These are phyloP conservation scores for Kazachstania bromeliacearum DNA, from an alignment of 805 yeast genomes.

Conservation along the genomic window DNA sequence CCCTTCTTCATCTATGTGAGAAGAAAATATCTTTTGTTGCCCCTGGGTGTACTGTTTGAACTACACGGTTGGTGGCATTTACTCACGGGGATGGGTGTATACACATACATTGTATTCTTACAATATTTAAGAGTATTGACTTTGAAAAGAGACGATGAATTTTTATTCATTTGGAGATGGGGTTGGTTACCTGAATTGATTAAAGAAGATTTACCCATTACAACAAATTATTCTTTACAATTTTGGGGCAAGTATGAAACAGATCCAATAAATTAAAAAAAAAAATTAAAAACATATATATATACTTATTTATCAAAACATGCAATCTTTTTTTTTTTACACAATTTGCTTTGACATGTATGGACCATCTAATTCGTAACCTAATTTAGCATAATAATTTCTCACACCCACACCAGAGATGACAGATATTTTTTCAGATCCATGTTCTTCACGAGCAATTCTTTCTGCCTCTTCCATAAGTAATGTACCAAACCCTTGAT, in stretches of 20 bases:
- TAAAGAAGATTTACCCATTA: conserved; percentile 11
- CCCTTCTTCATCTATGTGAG: conserved; percentile 45
- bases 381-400: conserved; percentile 86
- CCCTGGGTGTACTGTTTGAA: conserved; percentile 77
- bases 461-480: conserved; percentile 98
- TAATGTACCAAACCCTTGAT: conserved; percentile 96
- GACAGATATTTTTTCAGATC: conserved; percentile 82
- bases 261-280: neutral
- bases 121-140: conserved; percentile 67
- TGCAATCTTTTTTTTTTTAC: neutral
- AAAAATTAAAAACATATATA: neutral
- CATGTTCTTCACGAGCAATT: conserved; percentile 91
- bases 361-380: conserved; percentile 90
- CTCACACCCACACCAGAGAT: conserved; percentile 97
- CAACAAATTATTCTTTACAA: conserved; percentile 20
- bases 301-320: neutral
- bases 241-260: conserved; percentile 12
- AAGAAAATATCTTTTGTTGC: conserved; percentile 58
- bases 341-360: conserved; percentile 69
- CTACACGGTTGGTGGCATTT: conserved; percentile 98
- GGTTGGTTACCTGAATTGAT: conserved; percentile 49
- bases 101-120: conserved; percentile 69
- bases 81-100: conserved; percentile 78
- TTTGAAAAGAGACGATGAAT: conserved; percentile 46
- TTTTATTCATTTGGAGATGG: conserved; percentile 47